phyloP scores from a whole-genome alignment of 495 filamentous ascomycete genomes.

The Cryomyces antarcticus region DNA sequence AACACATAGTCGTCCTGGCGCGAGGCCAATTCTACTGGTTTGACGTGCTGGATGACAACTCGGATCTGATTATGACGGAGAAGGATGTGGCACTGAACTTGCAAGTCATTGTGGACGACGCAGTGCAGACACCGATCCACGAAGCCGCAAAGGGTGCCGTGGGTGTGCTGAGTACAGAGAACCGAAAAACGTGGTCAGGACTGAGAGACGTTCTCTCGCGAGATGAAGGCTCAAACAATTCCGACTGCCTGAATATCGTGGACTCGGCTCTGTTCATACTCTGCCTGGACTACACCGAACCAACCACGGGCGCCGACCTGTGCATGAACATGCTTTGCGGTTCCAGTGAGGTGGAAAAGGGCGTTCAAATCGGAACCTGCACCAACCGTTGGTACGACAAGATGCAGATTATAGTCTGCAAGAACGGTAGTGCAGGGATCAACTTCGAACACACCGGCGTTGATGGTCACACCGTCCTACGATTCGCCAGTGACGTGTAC shows the following conservation, averaged over 20 bases:
- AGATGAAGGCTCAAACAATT: constrained; percentile 78
- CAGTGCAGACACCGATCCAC: constrained; percentile 68
- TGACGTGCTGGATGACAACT: constrained; percentile 85
- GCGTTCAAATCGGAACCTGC: constrained; percentile 91
- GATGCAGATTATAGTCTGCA: constrained; percentile 96
- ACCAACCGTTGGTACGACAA: constrained; percentile 99
- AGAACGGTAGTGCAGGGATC: constrained; percentile 94
- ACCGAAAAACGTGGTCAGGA: constrained; percentile 86
- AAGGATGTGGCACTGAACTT: constrained; percentile 84
- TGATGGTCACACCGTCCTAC: constrained; percentile 89
- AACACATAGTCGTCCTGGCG: constrained; percentile 85
- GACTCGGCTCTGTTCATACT: constrained; percentile 86
- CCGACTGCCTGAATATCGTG: constrained; percentile 82
- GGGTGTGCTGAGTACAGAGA: constrained; percentile 89
- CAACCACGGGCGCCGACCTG: constrained; percentile 52
- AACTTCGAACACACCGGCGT: constrained; percentile 99
- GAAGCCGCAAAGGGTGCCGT: constrained; percentile 87
- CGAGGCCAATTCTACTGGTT: constrained; percentile 99
- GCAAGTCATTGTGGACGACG: constrained; percentile 81
- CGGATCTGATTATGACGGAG: constrained; percentile 92
- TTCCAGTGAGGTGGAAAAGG: constrained; percentile 73
- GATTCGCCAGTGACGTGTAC: constrained; percentile 90
- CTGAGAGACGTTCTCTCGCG: constrained; percentile 74
- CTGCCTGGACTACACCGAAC: constrained; percentile 83
- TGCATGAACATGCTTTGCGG: constrained; percentile 98